phyloP scores from a whole-genome alignment of 164 flowering plant genomes.

The Vitis labrusca region DNA sequence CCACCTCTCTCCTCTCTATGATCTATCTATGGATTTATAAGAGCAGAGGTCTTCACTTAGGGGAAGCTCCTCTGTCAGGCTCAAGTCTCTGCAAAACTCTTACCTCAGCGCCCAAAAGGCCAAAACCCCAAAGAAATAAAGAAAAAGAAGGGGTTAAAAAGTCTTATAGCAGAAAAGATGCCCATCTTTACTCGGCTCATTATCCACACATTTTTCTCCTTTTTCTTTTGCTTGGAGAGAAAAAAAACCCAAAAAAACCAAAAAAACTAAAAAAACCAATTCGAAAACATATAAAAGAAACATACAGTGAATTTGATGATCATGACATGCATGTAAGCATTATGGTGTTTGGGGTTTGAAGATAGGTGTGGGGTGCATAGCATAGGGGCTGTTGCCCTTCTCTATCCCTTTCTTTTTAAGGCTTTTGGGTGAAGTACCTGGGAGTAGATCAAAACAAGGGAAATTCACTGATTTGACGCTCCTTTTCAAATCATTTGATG shows the following conservation, averaged over 20 bases:
- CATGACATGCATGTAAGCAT: too few species aligned
- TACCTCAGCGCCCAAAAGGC: slow-evolving; percentile 31
- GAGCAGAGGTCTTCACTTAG: slow-evolving; percentile 5
- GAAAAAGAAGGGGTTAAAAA: slow-evolving; percentile 36
- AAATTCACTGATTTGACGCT: slow-evolving; percentile 57
- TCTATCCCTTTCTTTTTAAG: slow-evolving; percentile 16
- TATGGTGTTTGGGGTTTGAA: too few species aligned
- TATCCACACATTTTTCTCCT: slow-evolving; percentile 30
- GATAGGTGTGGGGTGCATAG: not conserved
- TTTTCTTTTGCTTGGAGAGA: slow-evolving; percentile 1
- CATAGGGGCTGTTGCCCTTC: slow-evolving; percentile 8
- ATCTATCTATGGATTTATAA: slow-evolving; percentile 15
- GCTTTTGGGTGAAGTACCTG: slow-evolving; percentile 38
- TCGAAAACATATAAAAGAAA: too few species aligned
- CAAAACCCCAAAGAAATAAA: slow-evolving; percentile 19
- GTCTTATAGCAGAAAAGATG: slow-evolving; percentile 48
- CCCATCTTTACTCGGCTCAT: slow-evolving; percentile 57
- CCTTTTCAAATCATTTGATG: slow-evolving; percentile 63
- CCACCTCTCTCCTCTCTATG: slow-evolving; percentile 5
- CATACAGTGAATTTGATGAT: too few species aligned
- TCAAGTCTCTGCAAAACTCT: slow-evolving; percentile 47
- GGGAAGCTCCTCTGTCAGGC: slow-evolving; percentile 44
- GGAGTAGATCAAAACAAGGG: slow-evolving; percentile 47
- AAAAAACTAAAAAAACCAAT: too few species aligned
- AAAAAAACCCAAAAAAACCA: too few species aligned